These are phyloP conservation scores for Nymphaea thermarum DNA, from an alignment of 164 flowering plant species.

Conservation along the genomic window DNA sequence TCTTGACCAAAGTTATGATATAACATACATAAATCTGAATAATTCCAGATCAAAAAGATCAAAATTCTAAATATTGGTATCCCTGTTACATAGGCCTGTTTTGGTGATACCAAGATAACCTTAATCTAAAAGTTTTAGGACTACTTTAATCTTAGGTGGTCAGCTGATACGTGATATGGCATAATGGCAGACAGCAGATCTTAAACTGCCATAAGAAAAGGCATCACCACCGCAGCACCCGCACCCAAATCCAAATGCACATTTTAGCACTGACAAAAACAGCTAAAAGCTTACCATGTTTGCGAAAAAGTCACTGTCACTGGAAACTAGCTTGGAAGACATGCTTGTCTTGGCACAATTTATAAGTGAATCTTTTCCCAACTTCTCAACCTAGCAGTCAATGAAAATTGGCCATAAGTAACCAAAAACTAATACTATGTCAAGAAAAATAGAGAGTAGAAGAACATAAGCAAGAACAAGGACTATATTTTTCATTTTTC, in stretches of 20 bases:
- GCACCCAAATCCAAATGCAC: background rate
- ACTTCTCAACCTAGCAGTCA: constrained; percentile 77
- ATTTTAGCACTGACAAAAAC: background rate
- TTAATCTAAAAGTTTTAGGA: background rate
- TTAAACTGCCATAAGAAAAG: background rate
- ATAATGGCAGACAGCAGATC: background rate
- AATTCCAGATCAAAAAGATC: too few relatives aligned
- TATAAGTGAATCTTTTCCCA: constrained; percentile 81
- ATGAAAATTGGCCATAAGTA: background rate
- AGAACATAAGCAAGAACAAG: background rate
- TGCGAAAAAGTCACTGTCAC: constrained; percentile 93
- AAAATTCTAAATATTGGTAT: too few relatives aligned
- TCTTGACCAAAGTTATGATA: too few relatives aligned
- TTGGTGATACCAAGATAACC: background rate
- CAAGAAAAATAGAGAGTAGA: background rate
- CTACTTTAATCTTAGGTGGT: too few relatives aligned
- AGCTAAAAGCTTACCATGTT: constrained; percentile 46
- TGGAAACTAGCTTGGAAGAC: constrained; percentile 86
- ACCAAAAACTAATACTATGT: background rate
- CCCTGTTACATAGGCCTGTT: too few relatives aligned
- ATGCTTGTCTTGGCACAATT: constrained; percentile 99
- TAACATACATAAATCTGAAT: too few relatives aligned
- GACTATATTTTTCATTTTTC: background rate
- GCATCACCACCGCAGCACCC: background rate
- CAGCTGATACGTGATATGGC: background rate